phyloP scores from a whole-genome alignment of 371 early-diverging fungal genomes.

The Entomophthora muscae region DNA sequence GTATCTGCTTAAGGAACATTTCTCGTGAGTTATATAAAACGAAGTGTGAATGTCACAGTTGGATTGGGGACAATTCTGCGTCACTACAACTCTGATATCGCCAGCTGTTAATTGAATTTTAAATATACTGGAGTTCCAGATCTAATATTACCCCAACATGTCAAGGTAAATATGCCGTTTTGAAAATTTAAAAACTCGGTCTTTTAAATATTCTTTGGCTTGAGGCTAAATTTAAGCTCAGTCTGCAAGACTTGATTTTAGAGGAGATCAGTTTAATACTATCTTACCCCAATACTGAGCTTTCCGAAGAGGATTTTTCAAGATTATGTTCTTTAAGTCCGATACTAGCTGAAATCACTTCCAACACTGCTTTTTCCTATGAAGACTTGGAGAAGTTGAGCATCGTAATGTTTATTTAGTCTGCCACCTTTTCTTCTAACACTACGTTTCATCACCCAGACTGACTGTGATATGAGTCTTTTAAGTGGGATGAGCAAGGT shows the following conservation, averaged over 20 bases:
- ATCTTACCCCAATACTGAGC: not conserved
- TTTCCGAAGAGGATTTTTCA: not conserved
- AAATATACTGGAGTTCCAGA: too few species aligned
- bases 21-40: too few species aligned
- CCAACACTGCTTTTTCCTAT: not conserved
- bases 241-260: constrained; percentile 2
- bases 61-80: too few species aligned
- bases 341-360: not conserved
- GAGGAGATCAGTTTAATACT: constrained; percentile 3
- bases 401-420: not conserved
- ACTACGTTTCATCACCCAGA: constrained; percentile 1
- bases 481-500: not conserved
- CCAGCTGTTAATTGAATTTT: too few species aligned
- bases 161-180: not conserved
- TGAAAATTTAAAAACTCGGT: not conserved
- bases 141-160: too few species aligned
- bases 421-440: not conserved
- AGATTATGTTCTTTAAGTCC: not conserved
- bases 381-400: constrained; percentile 1
- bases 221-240: not conserved
- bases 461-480: constrained; percentile 4
- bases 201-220: not conserved
- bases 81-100: too few species aligned
- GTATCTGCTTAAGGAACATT: too few species aligned
- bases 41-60: too few species aligned